A percentile compares a stretch with the other conserved stretches of the same genome.
Conservation (phyloP, 2,329 filamentous ascomycete species). For the Neonectria faginata region DNA sequence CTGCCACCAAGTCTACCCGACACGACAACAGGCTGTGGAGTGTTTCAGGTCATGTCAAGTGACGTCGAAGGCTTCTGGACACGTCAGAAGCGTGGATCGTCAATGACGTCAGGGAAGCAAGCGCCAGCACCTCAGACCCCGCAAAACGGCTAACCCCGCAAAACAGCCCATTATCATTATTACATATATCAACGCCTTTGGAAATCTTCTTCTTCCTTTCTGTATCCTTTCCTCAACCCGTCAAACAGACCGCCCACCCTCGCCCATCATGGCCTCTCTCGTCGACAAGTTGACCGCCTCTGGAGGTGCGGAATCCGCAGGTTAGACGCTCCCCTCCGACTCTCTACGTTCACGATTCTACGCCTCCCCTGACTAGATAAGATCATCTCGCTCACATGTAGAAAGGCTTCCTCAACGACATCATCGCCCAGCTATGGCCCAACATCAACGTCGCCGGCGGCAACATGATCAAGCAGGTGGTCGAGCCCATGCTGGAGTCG, state of each 20-base stretch:
- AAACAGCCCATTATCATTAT: constrained; percentile 24
- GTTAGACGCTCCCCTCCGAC: constrained; percentile 20
- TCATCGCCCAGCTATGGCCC: constrained; percentile 44
- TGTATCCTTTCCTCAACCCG: constrained; percentile 2
- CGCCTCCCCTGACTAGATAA: background rate
- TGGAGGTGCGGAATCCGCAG: constrained; percentile 44
- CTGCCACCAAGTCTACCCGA: too few species aligned
- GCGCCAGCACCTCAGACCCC: constrained; percentile 26
- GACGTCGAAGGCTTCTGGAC: background rate
- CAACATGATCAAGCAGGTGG: constrained; percentile 39
- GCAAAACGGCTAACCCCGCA: constrained; percentile 1
- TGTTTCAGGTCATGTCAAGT: too few species aligned
- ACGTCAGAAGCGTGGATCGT: constrained; percentile 4
- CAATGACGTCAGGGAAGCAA: constrained; percentile 31
- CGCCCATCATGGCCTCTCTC: constrained; percentile 38
- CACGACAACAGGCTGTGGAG: too few species aligned
- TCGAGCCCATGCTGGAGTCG: constrained; percentile 41
- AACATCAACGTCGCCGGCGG: constrained; percentile 45
- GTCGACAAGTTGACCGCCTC: constrained; percentile 41
- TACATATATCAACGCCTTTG: background rate
- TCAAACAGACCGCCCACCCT: constrained; percentile 3
- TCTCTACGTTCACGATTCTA: background rate
- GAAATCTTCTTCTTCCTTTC: background rate
- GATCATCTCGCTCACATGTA: constrained; percentile 28
- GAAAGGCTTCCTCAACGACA: constrained; percentile 44